Evolutionary conservation across 2,329 filamentous ascomycete genomes (phyloP), one percentile per base, ranked within the genome.

Genomic region (Leptodontidium sp.): DNA sequence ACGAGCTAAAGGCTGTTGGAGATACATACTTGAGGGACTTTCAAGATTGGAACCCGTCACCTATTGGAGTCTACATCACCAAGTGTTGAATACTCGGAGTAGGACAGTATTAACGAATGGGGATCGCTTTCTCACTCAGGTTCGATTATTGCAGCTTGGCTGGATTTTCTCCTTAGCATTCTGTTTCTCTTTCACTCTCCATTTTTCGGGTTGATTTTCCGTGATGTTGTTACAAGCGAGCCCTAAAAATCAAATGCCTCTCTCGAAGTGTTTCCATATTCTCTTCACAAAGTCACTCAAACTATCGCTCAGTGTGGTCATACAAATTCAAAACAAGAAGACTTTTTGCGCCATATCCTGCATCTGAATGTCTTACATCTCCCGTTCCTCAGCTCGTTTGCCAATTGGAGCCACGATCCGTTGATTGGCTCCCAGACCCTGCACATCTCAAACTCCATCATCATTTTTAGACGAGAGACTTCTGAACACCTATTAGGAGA

Each of bases 1-100:
- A 84, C 71, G 80, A 86, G 80, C 81, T 91, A 72, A 83, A 80
- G 59, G 80, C 82, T 52, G 79, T 80, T 4, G 85, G 84, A 6
- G 80, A 80, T 71, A 87, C 87, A 50, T 76, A 80, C 52, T 78
- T 91, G 57, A 79, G 84, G 66, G 91, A 85, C 79, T 90, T 91
- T 81, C 84, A 92, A 80, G 87, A 91, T 77, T 90, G 81, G 73
- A 90, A 89, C 75, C 80, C 80, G 2, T 78, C 77, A 43, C 80
- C 81, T 35, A 76, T 82, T 65, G 81, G 81, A 12, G 66, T 82
- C 67, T 82, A 78, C 70, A 78, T 82, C 32, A 69, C 69, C 7
- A 66, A 62, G 5, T 71, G 69, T 55, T 71, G 61, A 65, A 49
- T 40, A 11, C 8, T 40, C 8, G 38, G 8, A 40, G 29, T 40